These are phyloP conservation scores for Xylaria sp. DNA, from an alignment of 2,329 filamentous ascomycete genomes.

Conservation along the genomic window DNA sequence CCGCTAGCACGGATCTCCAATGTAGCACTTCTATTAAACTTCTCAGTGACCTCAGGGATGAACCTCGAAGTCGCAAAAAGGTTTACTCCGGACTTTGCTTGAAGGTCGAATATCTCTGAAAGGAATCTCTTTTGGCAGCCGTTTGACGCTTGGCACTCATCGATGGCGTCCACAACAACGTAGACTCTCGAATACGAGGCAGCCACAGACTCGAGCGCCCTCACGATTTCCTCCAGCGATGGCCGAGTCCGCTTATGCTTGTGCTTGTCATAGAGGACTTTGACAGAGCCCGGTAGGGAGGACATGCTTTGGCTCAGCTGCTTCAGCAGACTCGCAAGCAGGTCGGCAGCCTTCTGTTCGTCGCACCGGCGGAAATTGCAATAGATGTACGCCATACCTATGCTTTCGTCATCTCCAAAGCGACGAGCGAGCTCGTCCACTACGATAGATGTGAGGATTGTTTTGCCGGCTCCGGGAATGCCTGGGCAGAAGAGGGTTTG, in stretches of 20 bases:
- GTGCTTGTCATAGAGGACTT: not conserved
- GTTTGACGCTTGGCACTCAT: not conserved
- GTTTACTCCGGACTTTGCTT: slow-evolving; percentile 20
- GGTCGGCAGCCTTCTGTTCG: not conserved
- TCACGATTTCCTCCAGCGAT: not conserved
- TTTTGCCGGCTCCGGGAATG: slow-evolving; percentile 56
- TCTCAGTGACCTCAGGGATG: not conserved
- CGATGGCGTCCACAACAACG: slow-evolving; percentile 9
- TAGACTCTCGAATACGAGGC: not conserved
- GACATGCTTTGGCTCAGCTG: not conserved
- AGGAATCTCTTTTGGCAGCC: not conserved
- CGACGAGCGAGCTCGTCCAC: slow-evolving; percentile 49
- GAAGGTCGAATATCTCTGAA: not conserved
- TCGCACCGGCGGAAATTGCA: not conserved
- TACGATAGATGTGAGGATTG: slow-evolving; percentile 49
- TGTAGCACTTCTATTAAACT: not conserved
- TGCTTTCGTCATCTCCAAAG: slow-evolving; percentile 42
- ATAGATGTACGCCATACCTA: slow-evolving; percentile 37
- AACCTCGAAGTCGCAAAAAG: slow-evolving; percentile 9
- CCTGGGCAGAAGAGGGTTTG: slow-evolving; percentile 53
- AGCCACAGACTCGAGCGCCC: not conserved
- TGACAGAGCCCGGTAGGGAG: not conserved
- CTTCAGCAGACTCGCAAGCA: not conserved
- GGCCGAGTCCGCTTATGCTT: not conserved
- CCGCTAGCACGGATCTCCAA: not conserved